Percentiles rank a stretch among this genome's conserved stretches.
Evolutionary conservation across 345 rosid species (phyloP).

Genomic region (Bruguiera sexangula): DNA sequence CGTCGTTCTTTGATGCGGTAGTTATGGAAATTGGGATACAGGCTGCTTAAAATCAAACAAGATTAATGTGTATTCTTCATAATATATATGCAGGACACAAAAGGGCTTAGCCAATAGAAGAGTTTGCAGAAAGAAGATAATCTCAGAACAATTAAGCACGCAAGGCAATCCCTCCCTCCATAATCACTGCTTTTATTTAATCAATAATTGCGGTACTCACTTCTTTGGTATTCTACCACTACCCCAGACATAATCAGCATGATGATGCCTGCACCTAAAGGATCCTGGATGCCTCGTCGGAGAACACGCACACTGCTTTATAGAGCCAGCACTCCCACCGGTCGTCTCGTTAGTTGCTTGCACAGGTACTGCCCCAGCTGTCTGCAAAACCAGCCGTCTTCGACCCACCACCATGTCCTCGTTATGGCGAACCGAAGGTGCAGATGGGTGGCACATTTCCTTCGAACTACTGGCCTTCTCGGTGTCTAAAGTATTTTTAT

Average conservation of each 20-base stretch:
- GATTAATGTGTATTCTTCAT: too few relatives aligned
- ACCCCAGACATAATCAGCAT: constrained; percentile 48
- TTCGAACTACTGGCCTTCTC: neutral
- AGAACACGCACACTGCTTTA: constrained; percentile 58
- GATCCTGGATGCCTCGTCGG: constrained; percentile 79
- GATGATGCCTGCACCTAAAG: constrained; percentile 75
- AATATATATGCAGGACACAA: too few relatives aligned
- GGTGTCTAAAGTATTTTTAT: neutral
- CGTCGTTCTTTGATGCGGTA: too few relatives aligned
- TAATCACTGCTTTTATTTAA: too few relatives aligned
- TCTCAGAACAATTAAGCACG: too few relatives aligned
- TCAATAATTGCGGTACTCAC: neutral
- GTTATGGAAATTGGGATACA: too few relatives aligned
- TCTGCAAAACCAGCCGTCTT: constrained; percentile 20
- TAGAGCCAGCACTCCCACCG: constrained; percentile 12
- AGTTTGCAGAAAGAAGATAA: too few relatives aligned
- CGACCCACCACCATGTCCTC: constrained; percentile 8
- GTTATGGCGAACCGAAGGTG: constrained; percentile 4
- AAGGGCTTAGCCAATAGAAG: too few relatives aligned
- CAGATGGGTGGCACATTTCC: constrained; percentile 28
- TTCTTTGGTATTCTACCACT: constrained; percentile 9
- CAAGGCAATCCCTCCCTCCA: too few relatives aligned
- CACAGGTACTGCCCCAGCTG: neutral
- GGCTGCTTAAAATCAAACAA: too few relatives aligned
- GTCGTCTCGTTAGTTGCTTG: constrained; percentile 8